Conservation (phyloP, 2,329 filamentous ascomycete species). For the Leptosphaerulina australis region DNA sequence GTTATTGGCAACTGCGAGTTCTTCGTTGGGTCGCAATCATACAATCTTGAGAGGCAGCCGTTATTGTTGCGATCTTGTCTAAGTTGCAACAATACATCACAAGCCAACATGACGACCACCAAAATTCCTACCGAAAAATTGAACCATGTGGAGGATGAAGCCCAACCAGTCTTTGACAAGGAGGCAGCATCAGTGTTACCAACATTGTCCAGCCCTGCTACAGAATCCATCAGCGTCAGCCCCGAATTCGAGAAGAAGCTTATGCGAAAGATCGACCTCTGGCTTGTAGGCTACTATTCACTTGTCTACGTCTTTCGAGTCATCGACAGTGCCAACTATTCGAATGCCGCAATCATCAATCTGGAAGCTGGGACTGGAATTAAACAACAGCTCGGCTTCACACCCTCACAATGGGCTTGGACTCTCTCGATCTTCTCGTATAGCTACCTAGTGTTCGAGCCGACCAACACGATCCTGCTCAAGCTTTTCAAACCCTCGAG, state of each 20-base stretch:
- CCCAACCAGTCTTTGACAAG: constrained; percentile 3
- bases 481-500: constrained; percentile 25
- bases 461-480: constrained; percentile 28
- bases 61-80: no score
- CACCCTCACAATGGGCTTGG: constrained; percentile 41
- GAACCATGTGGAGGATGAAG: constrained; percentile 18
- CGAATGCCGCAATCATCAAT: constrained; percentile 46
- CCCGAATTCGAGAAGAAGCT: constrained; percentile 19
- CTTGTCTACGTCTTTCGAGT: constrained; percentile 41
- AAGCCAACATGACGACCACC: constrained; percentile 12
- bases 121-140: constrained; percentile 21
- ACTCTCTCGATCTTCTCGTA: constrained; percentile 42
- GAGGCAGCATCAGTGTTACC: neutral
- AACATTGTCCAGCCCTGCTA: neutral
- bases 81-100: no score
- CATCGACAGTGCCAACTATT: constrained; percentile 38
- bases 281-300: constrained; percentile 41
- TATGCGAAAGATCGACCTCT: constrained; percentile 36
- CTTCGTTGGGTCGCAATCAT: neutral
- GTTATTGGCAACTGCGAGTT: neutral
- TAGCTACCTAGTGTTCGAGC: constrained; percentile 41
- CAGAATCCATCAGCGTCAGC: neutral
- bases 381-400: constrained; percentile 40
- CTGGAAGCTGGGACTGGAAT: constrained; percentile 42
- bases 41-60: neutral